Base-by-base conservation (phyloP, 148 eudicot genomes). In the Vaccinium corymbosum region DNA sequence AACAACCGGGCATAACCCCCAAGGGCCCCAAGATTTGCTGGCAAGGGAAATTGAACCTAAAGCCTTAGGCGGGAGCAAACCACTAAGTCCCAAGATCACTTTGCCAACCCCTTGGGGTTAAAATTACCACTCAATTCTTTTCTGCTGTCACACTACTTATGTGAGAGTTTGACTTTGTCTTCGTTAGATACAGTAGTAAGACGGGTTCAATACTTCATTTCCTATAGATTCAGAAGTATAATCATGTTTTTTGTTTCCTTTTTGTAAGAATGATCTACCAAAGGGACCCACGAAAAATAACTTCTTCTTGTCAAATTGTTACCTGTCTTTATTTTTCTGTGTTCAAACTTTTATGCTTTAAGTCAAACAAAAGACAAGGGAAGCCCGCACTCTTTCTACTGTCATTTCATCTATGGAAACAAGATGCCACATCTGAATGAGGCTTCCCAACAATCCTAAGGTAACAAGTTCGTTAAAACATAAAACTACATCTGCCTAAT, bases 351-450 rank as follows among this genome's bases (percentile, higher is more conserved):
- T 8, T 76, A 32, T 11, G 16, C 20, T 79, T 8, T 55, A 38
- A 29, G 66, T 17, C 0, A 80, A 59, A 35, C 17, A 38, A 59
- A 59, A 27, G 35, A 59, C 10, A 61, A 38, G 52, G 52, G 19
- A 57, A 59, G 52, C 7, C 20, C 25, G 22, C 27, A 81, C 52
- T 13, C 7, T 22, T 66, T 46, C 73, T 59, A 73, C 48, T 27
- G 66, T 61, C 9, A 49, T 61, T 80, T n/a, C 72, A 61, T 80
- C 50, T 35, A 25, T 46, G n/a, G 52, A 80, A 62, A 59, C 71
- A 80, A n/a, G 59, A 61, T 22, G 48, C 62, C 46, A 68, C 49
- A 50, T 81, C 25, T 6, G 8, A 8, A 51, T 6, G n/a, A 81
- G 76, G 83, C 38, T 42, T 68, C 17, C 35, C 56, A 81, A 22